Evolutionary conservation across 2,329 filamentous ascomycete species (phyloP).

Genomic region (Sporothrix dimorphospora): DNA sequence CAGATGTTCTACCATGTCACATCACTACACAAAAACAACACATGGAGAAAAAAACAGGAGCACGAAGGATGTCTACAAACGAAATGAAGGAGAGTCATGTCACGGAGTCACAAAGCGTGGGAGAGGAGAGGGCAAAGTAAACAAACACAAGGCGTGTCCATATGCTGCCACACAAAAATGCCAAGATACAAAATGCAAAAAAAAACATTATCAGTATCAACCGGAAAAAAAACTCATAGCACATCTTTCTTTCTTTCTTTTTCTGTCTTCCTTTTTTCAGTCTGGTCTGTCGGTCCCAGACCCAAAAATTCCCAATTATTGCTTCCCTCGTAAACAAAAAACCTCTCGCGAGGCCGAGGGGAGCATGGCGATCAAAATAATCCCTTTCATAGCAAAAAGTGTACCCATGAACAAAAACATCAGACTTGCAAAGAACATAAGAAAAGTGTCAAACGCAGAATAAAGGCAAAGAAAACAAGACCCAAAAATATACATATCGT

Average conservation of each 20-base stretch:
- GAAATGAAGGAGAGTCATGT: not conserved
- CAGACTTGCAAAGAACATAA: not conserved
- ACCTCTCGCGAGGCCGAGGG: conserved; percentile 19
- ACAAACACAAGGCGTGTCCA: not conserved
- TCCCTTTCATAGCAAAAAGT: conserved; percentile 5
- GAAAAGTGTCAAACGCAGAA: not conserved
- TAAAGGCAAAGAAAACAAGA: conserved; percentile 5
- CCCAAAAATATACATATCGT: conserved; percentile 9
- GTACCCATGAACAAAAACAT: not conserved
- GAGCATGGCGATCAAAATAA: conserved; percentile 5
- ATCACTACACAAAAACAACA: not conserved
- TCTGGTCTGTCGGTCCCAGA: not conserved
- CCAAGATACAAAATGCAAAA: not conserved
- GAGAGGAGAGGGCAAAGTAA: not conserved
- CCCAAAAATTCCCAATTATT: not conserved
- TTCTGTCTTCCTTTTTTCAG: not conserved
- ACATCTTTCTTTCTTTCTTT: not conserved
- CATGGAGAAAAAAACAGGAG: not conserved
- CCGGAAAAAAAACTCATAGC: not conserved
- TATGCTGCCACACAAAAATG: not conserved
- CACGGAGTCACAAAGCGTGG: not conserved
- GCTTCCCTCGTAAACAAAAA: not conserved
- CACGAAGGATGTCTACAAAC: not conserved
- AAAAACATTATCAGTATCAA: no score
- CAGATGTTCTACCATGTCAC: not conserved